Evolutionary conservation across 768 basidiomycete species (phyloP).

Genomic region (Auricularia heimuer): DNA sequence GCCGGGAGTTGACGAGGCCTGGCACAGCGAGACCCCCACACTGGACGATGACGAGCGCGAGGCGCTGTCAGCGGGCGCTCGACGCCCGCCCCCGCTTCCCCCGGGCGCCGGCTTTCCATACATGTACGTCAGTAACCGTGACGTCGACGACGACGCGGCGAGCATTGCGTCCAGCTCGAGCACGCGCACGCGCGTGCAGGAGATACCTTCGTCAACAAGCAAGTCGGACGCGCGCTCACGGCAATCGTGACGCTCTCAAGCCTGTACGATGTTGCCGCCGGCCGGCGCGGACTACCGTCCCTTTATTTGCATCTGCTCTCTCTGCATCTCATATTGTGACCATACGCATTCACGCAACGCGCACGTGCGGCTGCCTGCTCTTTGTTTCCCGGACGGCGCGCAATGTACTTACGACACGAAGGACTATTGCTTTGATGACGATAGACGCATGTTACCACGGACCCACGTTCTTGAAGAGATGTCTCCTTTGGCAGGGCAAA

Average conservation of each 20-base stretch:
- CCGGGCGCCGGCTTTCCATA: not conserved
- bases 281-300: no score
- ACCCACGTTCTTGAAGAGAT: not conserved
- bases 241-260: not conserved
- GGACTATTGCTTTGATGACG: not conserved
- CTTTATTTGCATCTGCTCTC: not conserved
- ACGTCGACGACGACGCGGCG: not conserved
- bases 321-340: not conserved
- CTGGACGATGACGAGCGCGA: not conserved
- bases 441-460: not conserved
- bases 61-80: not conserved
- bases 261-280: no score
- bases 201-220: not conserved
- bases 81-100: not conserved
- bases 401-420: not conserved
- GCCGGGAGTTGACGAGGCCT: not conserved
- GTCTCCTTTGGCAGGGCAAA: no score
- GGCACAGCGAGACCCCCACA: not conserved
- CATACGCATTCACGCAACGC: not conserved
- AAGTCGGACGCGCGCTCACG: not conserved
- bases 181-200: not conserved
- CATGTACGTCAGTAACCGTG: not conserved
- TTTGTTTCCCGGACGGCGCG: not conserved
- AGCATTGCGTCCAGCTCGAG: conserved; percentile 1
- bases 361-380: not conserved